A percentile compares a stretch with the other conserved stretches of the same genome.
Conservation (phyloP, 169 alveolate genomes). For the Pseudocohnilembus persalinus region DNA sequence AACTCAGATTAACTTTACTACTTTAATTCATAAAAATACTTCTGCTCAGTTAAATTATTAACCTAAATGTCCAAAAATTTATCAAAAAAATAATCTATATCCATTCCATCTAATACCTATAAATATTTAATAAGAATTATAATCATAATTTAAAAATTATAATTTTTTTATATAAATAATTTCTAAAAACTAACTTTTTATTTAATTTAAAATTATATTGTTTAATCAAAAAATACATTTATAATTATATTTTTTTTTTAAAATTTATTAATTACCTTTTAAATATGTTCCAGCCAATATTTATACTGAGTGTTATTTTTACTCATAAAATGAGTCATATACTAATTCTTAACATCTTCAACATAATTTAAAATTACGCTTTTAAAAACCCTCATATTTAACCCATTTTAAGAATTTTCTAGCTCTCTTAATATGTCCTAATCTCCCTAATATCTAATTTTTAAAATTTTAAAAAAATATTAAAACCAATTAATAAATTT, state of each 20-base stretch:
- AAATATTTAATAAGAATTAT: too few relatives aligned
- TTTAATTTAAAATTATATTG: too few relatives aligned
- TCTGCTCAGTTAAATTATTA: constrained; percentile 34
- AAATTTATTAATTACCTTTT: too few relatives aligned
- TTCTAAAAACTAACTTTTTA: too few relatives aligned
- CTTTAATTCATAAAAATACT: constrained; percentile 34
- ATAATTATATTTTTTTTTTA: too few relatives aligned
- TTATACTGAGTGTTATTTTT: background rate
- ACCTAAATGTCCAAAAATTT: constrained; percentile 32
- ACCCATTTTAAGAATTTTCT: background rate
- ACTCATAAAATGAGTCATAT: background rate
- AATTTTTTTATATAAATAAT: too few relatives aligned
- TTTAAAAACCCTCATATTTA: background rate
- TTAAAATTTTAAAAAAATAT: too few relatives aligned
- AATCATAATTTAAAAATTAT: too few relatives aligned
- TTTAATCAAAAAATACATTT: too few relatives aligned
- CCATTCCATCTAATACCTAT: constrained; percentile 28
- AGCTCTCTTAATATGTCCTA: background rate
- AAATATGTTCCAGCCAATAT: background rate
- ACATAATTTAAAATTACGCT: background rate
- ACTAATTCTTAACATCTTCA: background rate
- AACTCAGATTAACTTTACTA: constrained; percentile 37
- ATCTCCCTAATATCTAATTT: background rate
- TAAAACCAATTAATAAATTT: too few relatives aligned
- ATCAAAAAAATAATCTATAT: constrained; percentile 46